Evolutionary conservation across 2,329 filamentous ascomycete species (phyloP), one percentile per base, ranked within the genome.

Genomic region (Phialophora expanda): DNA sequence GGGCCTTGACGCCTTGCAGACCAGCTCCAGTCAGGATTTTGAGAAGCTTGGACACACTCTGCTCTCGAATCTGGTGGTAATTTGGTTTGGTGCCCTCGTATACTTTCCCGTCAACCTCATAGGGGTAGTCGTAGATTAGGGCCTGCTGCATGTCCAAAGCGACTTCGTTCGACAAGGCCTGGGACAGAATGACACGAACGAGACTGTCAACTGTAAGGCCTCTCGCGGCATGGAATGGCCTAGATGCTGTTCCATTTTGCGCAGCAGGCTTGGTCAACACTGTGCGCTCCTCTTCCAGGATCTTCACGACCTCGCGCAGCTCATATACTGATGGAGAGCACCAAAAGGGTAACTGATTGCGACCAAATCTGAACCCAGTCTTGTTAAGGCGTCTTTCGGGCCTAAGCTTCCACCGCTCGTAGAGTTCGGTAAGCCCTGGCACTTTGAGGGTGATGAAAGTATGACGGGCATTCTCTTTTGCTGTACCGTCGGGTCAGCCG

Each of bases 161-260:
- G 3, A 41, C 38, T 20, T 71, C 68, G 55, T 73, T 73, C 4
- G 56, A 69, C 51, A 68, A 70, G 17, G 65, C 41, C 53, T 73
- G 71, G 11, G 69, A 59, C 11, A 73, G 20, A 26, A 73, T 70
- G 30, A 68, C 66, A 32, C 69, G 66, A 34, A 72, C 68, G 20
- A 73, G 56, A 9, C 61, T 58, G 48, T 73, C 69, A 20, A 72
- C 44, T 9, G 63, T 69, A 12, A 71, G 55, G 5, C 59, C 61
- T 20, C 54, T 56, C 12, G 63, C 64, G 4, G 65, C 70, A 64
- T 73, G 71, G n/a, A 69, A 62, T 4, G 70, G 70, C 32, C 20
- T 62, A 3, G 46, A 50, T 17, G 66, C 32, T 30, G 50, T 60
- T 24, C 26, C 44, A 20, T 38, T 44, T 26, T 46, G 20, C 20